Base-by-base conservation (phyloP, 164 flowering plant species). In the Tetrastigma voinierianum region DNA sequence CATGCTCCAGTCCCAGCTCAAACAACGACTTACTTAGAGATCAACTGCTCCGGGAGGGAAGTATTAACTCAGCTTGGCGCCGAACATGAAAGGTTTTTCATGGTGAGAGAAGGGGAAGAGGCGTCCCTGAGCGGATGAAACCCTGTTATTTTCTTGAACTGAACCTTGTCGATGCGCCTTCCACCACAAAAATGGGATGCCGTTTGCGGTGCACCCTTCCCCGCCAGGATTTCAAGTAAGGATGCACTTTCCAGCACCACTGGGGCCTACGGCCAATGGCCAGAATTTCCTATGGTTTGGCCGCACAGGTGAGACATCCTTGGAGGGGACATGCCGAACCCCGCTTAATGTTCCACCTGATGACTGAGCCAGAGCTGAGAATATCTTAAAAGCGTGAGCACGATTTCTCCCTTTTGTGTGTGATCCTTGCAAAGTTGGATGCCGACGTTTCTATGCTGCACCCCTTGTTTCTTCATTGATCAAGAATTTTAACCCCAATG, bases 241-340 rank as follows among this genome's bases (percentile, higher is more conserved):
- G 91, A 82, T 2, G 98, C n/a, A 93, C 25, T 93, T 93, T 46
- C 98, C 97, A 20, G 98, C 97, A 9, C 98, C 97, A 54, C 98
- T 93, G 4, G 98, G 98, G 17, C 98, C 97, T 3, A 93, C 92
- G n/a, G n/a, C n/a, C n/a, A 32, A 93, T 87, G 68, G 98, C 97
- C 1, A 87, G 85, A 21, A 93, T 79, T 57, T 93, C 97, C 92
- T 92, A 87, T 59, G 98, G 92, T 59, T 83, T 90, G 1, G 97
- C 98, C 1, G 65, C 59, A 68, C 87, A 88, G 63, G 54, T 80
- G 16, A n/a, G n/a, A 93, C 92, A 20, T 80, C 78, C 60, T 81
- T 84, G 1, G n/a, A n/a, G n/a, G 90, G 76, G 6, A 93, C 88
- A 0, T 74, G 84, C 55, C 83, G 68, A 57, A 47, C 57, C 8